Conservation (phyloP, 116 monocot species). For the Papilionanthe hybrid region DNA sequence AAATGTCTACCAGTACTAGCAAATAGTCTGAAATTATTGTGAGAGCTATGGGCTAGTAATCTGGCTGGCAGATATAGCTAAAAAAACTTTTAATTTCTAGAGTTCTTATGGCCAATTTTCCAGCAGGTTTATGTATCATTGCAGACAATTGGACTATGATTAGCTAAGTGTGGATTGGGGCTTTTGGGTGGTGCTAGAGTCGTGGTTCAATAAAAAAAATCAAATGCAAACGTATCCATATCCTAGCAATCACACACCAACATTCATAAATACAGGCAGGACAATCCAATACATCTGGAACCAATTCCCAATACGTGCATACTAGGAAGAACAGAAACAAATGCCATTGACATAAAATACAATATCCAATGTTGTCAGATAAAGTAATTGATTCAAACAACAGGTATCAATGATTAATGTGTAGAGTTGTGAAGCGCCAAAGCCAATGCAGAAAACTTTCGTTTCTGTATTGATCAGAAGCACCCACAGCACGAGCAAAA, state of each 20-base stretch:
- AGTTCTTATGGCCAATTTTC: too few species aligned
- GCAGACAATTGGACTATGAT: too few species aligned
- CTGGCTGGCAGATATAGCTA: too few species aligned
- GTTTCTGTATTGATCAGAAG: not conserved
- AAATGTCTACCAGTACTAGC: too few species aligned
- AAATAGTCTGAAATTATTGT: too few species aligned
- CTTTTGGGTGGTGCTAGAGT: too few species aligned
- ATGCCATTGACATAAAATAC: not conserved
- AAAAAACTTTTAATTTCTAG: too few species aligned
- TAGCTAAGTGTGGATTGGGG: too few species aligned
- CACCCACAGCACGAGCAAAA: not conserved
- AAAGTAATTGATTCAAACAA: not conserved
- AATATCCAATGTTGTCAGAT: not conserved
- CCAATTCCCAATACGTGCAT: not conserved
- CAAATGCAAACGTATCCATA: not conserved
- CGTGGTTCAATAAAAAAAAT: not conserved
- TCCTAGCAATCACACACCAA: not conserved
- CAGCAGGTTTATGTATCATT: too few species aligned
- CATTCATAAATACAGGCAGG: not conserved
- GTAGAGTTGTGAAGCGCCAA: too few species aligned
- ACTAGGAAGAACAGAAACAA: not conserved
- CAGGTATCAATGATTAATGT: not conserved
- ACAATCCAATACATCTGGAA: not conserved
- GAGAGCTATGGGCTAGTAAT: too few species aligned
- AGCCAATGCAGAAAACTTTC: not conserved